phyloP scores from a whole-genome alignment of 2,329 filamentous ascomycete genomes.

The Mycosphaerella sp. region DNA sequence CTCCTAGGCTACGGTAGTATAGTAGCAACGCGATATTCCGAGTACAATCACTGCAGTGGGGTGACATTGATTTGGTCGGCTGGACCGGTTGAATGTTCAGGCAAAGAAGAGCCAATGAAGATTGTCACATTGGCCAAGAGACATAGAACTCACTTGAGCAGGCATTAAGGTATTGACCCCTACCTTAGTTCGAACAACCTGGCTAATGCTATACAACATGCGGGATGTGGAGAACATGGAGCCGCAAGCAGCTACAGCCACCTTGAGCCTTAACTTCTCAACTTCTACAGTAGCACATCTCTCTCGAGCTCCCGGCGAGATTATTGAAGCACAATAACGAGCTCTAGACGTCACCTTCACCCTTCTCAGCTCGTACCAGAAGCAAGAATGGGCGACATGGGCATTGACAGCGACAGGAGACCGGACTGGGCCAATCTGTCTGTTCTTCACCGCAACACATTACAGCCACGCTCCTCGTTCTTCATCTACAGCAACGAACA shows the following conservation, averaged over 20 bases:
- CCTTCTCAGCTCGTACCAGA: neutral
- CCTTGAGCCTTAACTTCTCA: too few species aligned
- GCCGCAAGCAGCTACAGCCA: neutral
- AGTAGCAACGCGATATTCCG: too few species aligned
- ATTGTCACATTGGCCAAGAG: too few species aligned
- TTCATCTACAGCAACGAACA: conserved; percentile 47
- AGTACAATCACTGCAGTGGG: too few species aligned
- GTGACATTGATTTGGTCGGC: too few species aligned
- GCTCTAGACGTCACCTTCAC: neutral
- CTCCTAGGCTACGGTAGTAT: too few species aligned
- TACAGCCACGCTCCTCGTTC: conserved; percentile 54
- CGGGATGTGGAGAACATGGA: neutral
- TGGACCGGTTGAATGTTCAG: too few species aligned
- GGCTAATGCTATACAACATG: neutral
- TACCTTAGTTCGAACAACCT: too few species aligned
- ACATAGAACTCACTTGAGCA: too few species aligned
- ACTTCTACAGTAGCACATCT: neutral
- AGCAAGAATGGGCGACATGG: conserved; percentile 12
- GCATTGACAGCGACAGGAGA: neutral
- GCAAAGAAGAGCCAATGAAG: too few species aligned
- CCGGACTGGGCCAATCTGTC: conserved; percentile 59
- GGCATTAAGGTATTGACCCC: too few species aligned
- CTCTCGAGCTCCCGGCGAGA: neutral
- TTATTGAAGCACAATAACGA: neutral
- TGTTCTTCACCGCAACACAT: conserved; percentile 55